Base-by-base conservation (phyloP, 768 basidiomycete genomes). In the Lactifluus volemus region DNA sequence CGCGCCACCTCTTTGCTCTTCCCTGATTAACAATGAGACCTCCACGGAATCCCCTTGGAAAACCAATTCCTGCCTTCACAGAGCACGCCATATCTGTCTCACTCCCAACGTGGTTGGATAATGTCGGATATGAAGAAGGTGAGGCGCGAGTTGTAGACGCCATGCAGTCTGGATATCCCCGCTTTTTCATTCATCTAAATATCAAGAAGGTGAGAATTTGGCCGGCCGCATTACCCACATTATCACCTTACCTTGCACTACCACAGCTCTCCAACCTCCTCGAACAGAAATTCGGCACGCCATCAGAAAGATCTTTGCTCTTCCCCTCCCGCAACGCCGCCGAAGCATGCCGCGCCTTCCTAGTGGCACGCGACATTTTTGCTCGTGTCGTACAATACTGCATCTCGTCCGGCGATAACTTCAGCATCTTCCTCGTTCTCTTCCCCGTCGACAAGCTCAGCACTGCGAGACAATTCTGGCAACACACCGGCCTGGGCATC, bases 81-180 rank as follows among this genome's bases (percentile, higher is more conserved):
- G 83, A 86, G 11, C 95, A 98, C 68, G 95, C 94, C 12, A 91
- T 96, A 65, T 95, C 92, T 2, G 92, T 96, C n/a, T 94, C 92
- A 8, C 79, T 98, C 1, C 95, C 95, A 0, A 94, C 83, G 34
- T 98, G 95, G 95, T 75, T 76, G 36, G 95, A 98, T 72, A 91
- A 88, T 67, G 83, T 98, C 19, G 94, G 78, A 12, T 98, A 98
- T 67, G 96, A 98, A 72, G 88, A 92, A 67, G 92, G 92, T 17
- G 85, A 89, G 9, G 82, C 86, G 66, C 78, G 93, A 41, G 84
- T 98, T 5, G 69, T 89, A 1, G 81, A 88, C 59, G 76, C 74
- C 6, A 92, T 96, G 94, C 82, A 89, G 45, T 81, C 85, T 4
- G 96, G 95, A 5, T 99, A 98, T 70, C 96, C 96, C 0, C 77